Evolutionary conservation across 2,329 filamentous ascomycete genomes (phyloP).

Genomic region (Coniosporium tulheliwenetii): DNA sequence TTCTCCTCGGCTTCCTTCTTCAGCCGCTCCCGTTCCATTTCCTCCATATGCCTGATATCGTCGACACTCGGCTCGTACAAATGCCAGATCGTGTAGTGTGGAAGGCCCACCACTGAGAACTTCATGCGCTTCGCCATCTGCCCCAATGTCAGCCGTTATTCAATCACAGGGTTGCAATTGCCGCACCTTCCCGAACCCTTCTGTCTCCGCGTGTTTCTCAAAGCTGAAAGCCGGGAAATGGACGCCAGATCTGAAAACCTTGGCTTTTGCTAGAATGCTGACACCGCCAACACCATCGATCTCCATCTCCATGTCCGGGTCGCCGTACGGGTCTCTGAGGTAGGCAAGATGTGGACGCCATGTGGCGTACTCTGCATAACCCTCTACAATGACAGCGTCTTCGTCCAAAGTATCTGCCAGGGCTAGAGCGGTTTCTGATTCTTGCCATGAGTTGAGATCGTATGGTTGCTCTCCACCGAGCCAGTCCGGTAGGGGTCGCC

Average conservation of each 20-base stretch:
- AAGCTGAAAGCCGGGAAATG: slow-evolving; percentile 99
- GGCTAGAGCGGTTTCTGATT: slow-evolving; percentile 89
- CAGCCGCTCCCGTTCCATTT: slow-evolving; percentile 82
- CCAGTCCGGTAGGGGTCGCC: slow-evolving; percentile 97
- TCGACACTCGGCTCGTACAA: slow-evolving; percentile 98
- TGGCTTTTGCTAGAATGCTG: slow-evolving; percentile 90
- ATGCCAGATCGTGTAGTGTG: slow-evolving; percentile 99
- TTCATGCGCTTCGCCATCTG: slow-evolving; percentile 96
- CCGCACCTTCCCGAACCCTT: slow-evolving; percentile 90
- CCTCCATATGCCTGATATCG: slow-evolving; percentile 95
- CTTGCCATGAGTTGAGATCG: slow-evolving; percentile 97
- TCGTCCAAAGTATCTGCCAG: slow-evolving; percentile 92
- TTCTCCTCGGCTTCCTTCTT: slow-evolving; percentile 68
- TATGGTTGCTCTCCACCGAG: slow-evolving; percentile 96
- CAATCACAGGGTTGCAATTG: background rate
- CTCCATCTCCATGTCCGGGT: slow-evolving; percentile 99
- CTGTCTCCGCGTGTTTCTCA: slow-evolving; percentile 95
- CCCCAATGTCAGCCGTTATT: slow-evolving; percentile 11
- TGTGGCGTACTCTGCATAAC: slow-evolving; percentile 96
- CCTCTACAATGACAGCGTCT: slow-evolving; percentile 96
- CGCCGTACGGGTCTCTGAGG: slow-evolving; percentile 87
- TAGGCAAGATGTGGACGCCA: slow-evolving; percentile 97
- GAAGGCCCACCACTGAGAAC: slow-evolving; percentile 86
- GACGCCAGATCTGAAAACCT: slow-evolving; percentile 84
- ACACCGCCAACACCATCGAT: slow-evolving; percentile 96